A percentile compares a stretch with the other conserved stretches of the same genome.
phyloP scores from a whole-genome alignment of 176 grass and related monocot genomes.

The Typha latifolia region DNA sequence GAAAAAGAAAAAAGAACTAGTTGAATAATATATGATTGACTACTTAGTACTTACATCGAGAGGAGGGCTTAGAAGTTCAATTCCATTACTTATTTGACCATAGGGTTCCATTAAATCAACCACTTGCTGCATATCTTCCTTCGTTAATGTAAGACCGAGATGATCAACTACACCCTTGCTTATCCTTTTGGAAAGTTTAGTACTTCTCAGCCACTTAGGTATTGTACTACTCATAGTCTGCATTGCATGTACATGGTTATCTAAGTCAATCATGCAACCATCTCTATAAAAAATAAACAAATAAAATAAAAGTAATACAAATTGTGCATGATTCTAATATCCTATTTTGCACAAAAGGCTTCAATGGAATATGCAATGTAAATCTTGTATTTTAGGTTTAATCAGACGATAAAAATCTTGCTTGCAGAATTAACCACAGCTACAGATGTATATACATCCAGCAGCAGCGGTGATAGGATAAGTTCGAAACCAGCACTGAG shows the following conservation, averaged over 20 bases:
- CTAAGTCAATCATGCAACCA: no score
- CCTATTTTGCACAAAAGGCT: neutral
- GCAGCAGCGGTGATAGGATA: no score
- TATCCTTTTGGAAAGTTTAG: conserved; percentile 10
- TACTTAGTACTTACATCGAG: conserved; percentile 17
- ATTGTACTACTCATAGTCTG: conserved; percentile 15
- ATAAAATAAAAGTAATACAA: neutral
- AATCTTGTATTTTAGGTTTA: neutral
- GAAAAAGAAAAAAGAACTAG: neutral
- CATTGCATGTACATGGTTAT: neutral
- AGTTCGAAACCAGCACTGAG: no score
- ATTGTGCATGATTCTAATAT: neutral
- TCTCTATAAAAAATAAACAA: no score
- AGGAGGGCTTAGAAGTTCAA: conserved; percentile 25
- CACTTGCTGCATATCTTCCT: conserved; percentile 25
- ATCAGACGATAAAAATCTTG: neutral
- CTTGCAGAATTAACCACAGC: neutral
- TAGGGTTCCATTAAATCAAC: conserved; percentile 36
- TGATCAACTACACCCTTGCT: conserved; percentile 21
- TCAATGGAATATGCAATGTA: neutral
- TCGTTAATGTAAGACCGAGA: conserved; percentile 28
- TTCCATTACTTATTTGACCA: conserved; percentile 31
- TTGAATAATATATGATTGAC: neutral
- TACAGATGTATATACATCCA: neutral
- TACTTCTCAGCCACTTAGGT: conserved; percentile 26